Conservation (phyloP, 768 basidiomycete species). For the Leccinum obscurum region DNA sequence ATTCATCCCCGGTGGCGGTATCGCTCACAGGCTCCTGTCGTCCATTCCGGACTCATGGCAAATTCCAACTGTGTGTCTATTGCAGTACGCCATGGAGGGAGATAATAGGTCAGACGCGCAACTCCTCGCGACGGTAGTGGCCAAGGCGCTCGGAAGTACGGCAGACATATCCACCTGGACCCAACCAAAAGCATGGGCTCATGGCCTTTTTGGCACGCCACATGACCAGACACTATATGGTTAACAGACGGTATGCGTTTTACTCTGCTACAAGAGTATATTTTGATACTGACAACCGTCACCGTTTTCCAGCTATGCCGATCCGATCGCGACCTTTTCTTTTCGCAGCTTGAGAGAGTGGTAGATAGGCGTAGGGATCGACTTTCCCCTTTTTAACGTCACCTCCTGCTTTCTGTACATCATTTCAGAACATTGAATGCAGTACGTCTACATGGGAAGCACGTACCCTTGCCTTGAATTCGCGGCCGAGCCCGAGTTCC, state of each 20-base stretch:
- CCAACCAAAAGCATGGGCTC: conserved; percentile 63
- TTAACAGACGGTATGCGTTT: conserved; percentile 29
- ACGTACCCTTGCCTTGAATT: conserved; percentile 94
- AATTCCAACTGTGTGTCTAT: conserved; percentile 55
- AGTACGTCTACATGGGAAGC: neutral
- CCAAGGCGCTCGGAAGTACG: conserved; percentile 47
- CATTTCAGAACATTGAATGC: conserved; percentile 8
- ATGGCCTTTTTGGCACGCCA: conserved; percentile 65
- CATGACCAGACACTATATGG: conserved; percentile 76
- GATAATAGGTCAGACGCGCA: conserved; percentile 77
- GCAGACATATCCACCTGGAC: conserved; percentile 43
- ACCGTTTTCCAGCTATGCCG: conserved; percentile 66
- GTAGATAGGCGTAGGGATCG: conserved; percentile 92
- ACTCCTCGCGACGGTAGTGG: conserved; percentile 54
- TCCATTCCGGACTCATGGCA: conserved; percentile 52
- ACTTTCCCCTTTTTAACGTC: conserved; percentile 86
- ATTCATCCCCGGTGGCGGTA: conserved; percentile 78
- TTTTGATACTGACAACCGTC: conserved; percentile 18
- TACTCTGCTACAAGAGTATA: neutral
- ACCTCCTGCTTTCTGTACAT: conserved; percentile 82
- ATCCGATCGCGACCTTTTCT: conserved; percentile 47
- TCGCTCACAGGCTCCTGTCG: conserved; percentile 64
- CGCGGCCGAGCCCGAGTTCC: conserved; percentile 68
- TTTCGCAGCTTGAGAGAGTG: conserved; percentile 82
- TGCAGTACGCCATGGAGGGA: conserved; percentile 81